These are phyloP conservation scores for Hansenula sp. DNA, from an alignment of 1,139 yeast species.

Conservation along the genomic window DNA sequence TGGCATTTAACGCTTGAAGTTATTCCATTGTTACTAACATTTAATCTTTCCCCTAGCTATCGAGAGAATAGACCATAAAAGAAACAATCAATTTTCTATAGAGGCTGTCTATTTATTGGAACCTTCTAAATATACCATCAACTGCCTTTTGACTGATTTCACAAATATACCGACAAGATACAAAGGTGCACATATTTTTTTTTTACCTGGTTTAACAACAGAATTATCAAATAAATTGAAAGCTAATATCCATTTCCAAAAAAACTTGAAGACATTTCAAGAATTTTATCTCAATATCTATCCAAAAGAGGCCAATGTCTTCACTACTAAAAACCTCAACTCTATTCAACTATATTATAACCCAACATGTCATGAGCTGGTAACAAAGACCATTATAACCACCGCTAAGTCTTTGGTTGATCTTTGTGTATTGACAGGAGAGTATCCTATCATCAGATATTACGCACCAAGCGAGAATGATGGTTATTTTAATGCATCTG, in stretches of 20 bases:
- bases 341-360: slow-evolving; percentile 77
- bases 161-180: slow-evolving; percentile 49
- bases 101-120: slow-evolving; percentile 61
- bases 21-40: slow-evolving; percentile 24
- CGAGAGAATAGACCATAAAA: slow-evolving; percentile 47
- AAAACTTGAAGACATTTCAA: slow-evolving; percentile 26
- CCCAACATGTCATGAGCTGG: slow-evolving; percentile 57
- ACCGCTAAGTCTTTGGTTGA: slow-evolving; percentile 63
- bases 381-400: slow-evolving; percentile 50
- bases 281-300: slow-evolving; percentile 37
- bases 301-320: slow-evolving; percentile 47
- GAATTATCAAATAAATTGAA: slow-evolving; percentile 26
- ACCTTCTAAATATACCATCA: slow-evolving; percentile 49
- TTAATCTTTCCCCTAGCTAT: slow-evolving; percentile 29
- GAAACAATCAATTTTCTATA: slow-evolving; percentile 45
- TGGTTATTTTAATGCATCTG: slow-evolving; percentile 49
- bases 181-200: slow-evolving; percentile 52
- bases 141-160: slow-evolving; percentile 60
- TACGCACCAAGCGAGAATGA: slow-evolving; percentile 44
- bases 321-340: slow-evolving; percentile 35
- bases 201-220: slow-evolving; percentile 46
- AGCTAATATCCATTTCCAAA: slow-evolving; percentile 27
- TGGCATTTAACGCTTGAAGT: slow-evolving; percentile 19
- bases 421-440: slow-evolving; percentile 76
- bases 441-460: slow-evolving; percentile 82